Evolutionary conservation across 257 asterid species (phyloP), one percentile per base, ranked within the genome.

Genomic region (Schizonepeta tenuifolia): DNA sequence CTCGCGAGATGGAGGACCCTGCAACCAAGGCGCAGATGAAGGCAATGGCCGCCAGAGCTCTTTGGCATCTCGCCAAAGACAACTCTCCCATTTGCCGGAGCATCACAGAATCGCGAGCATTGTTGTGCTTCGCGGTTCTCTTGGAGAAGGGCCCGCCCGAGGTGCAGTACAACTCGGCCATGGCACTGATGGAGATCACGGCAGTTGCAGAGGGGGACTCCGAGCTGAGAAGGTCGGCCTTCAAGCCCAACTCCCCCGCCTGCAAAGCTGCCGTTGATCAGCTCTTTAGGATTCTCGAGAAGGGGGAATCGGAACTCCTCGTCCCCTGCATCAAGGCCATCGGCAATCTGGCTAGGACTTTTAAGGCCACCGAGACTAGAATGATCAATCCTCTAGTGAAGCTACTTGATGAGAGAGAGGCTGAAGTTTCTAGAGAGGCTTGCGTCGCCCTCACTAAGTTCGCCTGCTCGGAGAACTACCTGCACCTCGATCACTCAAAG

Each of bases 41-140:
- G 79, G 89, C 88, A 11, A 91, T 93, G 98, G 81, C 96, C 2
- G 97, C 98, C 0, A 79, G 87, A 70, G 98, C 98, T 56, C 89
- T 93, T 13, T 84, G 96, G 90, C 77, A 84, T 28, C 96, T 93
- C 0, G 89, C 95, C 40, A 89, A 71, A 65, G 85, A 75, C 5
- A 90, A 93, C 71, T 76, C 96, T 1, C 74, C 88, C 13, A 93
- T 90, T 49, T 93, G 96, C 67, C 83, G 83, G 13, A 93, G 88
- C 83, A 93, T 93, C 20, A 93, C 97, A 0, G 97, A 93, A 44
- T 93, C 97, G 1, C 77, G 92, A 64, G 97, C 96, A 1, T 26
- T 91, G 14, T 38, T 91, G 33, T 93, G 96, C 61, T 89, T 90
- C 21, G 92, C 96, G 1, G 87, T 81, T 11, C 92, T 90, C 9